Conservation (phyloP, 768 basidiomycete genomes). For the Lentinus brumalis region DNA sequence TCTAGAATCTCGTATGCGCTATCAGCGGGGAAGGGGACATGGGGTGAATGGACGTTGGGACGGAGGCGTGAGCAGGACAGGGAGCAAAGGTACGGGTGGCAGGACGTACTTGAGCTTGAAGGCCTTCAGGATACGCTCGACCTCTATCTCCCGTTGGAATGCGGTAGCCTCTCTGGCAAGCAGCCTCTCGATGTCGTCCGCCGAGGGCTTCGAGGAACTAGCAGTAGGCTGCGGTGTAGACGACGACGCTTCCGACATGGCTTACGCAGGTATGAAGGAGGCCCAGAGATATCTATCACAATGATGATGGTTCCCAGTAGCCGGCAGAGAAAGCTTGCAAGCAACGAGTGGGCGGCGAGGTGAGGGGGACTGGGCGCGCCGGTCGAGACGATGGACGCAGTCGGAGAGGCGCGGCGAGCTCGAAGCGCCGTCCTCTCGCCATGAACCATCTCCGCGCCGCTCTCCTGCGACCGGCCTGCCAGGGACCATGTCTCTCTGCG, state of each 20-base stretch:
- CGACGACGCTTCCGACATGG: constrained; percentile 27
- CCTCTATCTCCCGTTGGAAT: constrained; percentile 85
- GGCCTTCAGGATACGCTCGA: constrained; percentile 88
- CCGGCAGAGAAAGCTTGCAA: not conserved
- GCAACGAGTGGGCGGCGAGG: not conserved
- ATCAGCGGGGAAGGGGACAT: not conserved
- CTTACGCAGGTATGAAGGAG: constrained; percentile 1
- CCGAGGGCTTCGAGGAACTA: constrained; percentile 20
- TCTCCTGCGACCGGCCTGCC: constrained; percentile 17
- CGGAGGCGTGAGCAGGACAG: not conserved
- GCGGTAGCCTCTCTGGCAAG: constrained; percentile 80
- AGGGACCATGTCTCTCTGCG: not conserved
- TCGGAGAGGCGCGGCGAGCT: constrained; percentile 14
- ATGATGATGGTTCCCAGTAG: not conserved
- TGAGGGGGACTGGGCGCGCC: not conserved
- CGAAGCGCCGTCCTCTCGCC: constrained; percentile 19
- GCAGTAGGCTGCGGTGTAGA: constrained; percentile 16
- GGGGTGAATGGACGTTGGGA: not conserved
- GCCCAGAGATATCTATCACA: not conserved
- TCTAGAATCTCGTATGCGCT: constrained; percentile 96
- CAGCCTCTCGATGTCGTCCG: constrained; percentile 77
- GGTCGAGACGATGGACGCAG: constrained; percentile 1
- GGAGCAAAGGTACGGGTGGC: not conserved
- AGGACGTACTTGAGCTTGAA: constrained; percentile 91
- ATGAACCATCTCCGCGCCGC: constrained; percentile 30